Evolutionary conservation across 2,329 filamentous ascomycete genomes (phyloP), one percentile per base, ranked within the genome.

Genomic region (Chrysosporium keratinophilum): DNA sequence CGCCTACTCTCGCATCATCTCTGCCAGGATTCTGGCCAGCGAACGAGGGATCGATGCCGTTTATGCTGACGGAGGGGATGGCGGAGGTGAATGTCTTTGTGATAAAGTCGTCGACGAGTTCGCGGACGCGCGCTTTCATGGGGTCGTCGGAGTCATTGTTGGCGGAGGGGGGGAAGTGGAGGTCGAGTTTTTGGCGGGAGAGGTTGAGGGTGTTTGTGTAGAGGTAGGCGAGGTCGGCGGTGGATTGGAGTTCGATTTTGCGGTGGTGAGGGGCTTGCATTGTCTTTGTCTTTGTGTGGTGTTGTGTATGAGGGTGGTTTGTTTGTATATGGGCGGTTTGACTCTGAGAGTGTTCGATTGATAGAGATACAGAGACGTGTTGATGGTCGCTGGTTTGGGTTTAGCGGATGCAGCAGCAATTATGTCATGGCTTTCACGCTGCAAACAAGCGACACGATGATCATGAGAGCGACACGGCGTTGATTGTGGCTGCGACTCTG

Each of bases 211-310:
- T 69, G 62, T 76, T 76, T 57, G 65, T 62, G 57, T 74, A 71
- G 46, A 76, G 72, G 56, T 74, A 76, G 51, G 69, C 71, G 49
- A 76, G 70, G 65, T 76, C 74, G 55, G 69, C 67, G 52, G 73
- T 65, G 43, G 74, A 72, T 62, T 76, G 74, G n/a, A 76, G 69
- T 56, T 76, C 74, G 62, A 76, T 70, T 61, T 75, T 76, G 60
- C 74, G 72, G 60, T 76, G 69, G 61, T 74, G 69, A 42, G 66
- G 61, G 56, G 63, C 62, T 52, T 57, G 39, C 61, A 67, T 66
- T 31, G 31, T 41, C 23, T 12, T 9, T 12, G 11, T 10, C 15
- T 42, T n/a, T n/a, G n/a, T n/a, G n/a, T n/a, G n/a, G n/a, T 14
- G 40, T 11, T 9, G 5, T 2, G 15, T n/a, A 19, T 15, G 5